Evolutionary conservation across 768 basidiomycete genomes (phyloP), one percentile per base, ranked within the genome.

Genomic region (Tephrocybe sp.): DNA sequence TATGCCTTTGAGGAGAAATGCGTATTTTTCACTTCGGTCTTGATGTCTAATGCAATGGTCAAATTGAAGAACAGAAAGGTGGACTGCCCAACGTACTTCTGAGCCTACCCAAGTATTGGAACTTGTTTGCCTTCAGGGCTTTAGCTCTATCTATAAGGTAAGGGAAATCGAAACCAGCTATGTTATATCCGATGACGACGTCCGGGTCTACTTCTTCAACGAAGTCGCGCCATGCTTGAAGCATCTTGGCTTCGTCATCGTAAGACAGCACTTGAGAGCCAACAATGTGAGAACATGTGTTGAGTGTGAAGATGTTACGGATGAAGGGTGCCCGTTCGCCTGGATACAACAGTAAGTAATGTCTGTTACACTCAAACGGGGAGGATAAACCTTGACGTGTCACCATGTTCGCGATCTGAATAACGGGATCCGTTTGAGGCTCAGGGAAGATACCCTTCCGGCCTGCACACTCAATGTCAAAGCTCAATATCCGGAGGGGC

Each of bases 321-420:
- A 99, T 86, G 68, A 98, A 99, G 0, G 97, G 97, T 50, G 91
- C 85, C 36, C 73, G 74, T 59, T 97, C 94, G 57, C 95, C 94
- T 95, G 9, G 0, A 57, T 11, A 8, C 47, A 21, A 37, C 10
- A 10, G 33, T 42, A 45, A 36, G 50, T 43, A 53, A 51, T 37
- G 22, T 52, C 30, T 27, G 40, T 13, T 12, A 40, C 42, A 13
- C 18, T 10, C 7, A 33, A 1, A 21, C 29, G 50, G 11, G 2
- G 4, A 21, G 30, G 13, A 56, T 70, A n/a, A 47, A 92, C 94
- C 94, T 80, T 99, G 97, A 4, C 89, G 79, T 29, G 94, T 97
- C 10, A 98, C 95, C 97, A 98, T 98, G 65, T 92, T 97, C 1
- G 95, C 97, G 52, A 98, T 98, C 62, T 98, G 97, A 59, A 98